Evolutionary conservation across 352 stramenopile species (phyloP), one percentile per base, ranked within the genome.

Genomic region (Phytopythium litorale): DNA sequence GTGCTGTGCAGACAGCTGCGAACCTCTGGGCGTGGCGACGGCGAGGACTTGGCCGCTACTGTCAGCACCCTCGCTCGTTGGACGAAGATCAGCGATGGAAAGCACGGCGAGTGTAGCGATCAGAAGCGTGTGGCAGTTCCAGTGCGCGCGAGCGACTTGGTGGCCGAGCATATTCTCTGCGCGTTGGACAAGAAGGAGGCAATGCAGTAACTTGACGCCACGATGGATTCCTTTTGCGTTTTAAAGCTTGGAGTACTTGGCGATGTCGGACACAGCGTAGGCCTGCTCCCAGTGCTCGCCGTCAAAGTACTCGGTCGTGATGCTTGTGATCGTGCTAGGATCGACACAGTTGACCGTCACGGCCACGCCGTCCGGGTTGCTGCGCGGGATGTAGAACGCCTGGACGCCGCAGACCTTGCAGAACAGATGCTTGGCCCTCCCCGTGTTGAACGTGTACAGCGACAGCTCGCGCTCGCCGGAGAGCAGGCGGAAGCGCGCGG

Each of bases 361-460:
- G 5, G 82, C 87, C 60, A 82, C 75, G 25, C 78, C 82, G 58
- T 96, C 87, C 37, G 81, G 83, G 56, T 95, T 95, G 67, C 78
- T 91, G 60, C 86, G 81, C 33, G 87, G 86, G 37, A 86, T 70
- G 69, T 95, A 96, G 68, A 93, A 95, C 6, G 80, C 63, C 63
- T 88, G 73, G 40, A 96, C 84, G 25, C 86, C 87, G 60, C 87
- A 96, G 18, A 59, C 42, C 49, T 81, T 77, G 81, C 87, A 95
- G 72, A 95, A 94, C 58, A 87, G 21, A 71, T 96, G 87, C 68
- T 90, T 73, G 42, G 87, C 86, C 52, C 67, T 65, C 67, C 84
- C 77, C 52, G 82, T 94, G 69, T 91, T 87, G 75, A 96, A 95
- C 51, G 79, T 88, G 73, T 96, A 94, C 50, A 70, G 74, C 11